Evolutionary conservation across 495 filamentous ascomycete genomes (phyloP).

Genomic region (Podospora sp.): DNA sequence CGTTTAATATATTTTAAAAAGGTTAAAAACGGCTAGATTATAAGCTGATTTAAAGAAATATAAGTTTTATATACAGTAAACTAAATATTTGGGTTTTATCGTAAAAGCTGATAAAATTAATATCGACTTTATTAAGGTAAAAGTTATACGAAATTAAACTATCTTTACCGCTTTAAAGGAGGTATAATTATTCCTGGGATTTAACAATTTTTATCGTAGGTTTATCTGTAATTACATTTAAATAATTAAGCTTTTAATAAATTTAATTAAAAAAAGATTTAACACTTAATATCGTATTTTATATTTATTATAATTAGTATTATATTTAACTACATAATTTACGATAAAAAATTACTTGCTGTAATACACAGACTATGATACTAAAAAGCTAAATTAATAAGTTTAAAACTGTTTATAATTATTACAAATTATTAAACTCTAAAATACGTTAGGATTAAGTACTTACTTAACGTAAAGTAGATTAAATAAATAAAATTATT

Average conservation of each 20-base stretch:
- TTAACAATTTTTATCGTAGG: background rate
- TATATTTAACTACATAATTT: background rate
- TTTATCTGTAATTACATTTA: background rate
- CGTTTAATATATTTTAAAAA: background rate
- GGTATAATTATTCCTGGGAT: background rate
- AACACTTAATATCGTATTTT: background rate
- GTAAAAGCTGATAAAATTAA: background rate
- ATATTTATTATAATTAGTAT: background rate
- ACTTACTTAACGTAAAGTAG: background rate
- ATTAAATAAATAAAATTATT: background rate
- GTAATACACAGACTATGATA: background rate
- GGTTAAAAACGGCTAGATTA: background rate
- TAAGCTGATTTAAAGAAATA: background rate
- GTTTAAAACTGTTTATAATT: background rate
- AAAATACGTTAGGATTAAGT: background rate
- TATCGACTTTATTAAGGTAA: background rate
- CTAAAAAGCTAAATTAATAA: background rate
- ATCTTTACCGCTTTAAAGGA: background rate
- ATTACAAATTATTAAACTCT: background rate
- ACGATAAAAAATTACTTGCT: slow-evolving; percentile 7
- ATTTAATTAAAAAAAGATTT: background rate
- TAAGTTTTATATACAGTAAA: background rate
- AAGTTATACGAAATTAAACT: background rate
- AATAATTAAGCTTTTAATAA: background rate
- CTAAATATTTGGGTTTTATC: background rate